A percentile compares a stretch with the other conserved stretches of the same genome.
Conservation (phyloP, 2,329 filamentous ascomycete species). For the Proliferodiscus dingleyae region DNA sequence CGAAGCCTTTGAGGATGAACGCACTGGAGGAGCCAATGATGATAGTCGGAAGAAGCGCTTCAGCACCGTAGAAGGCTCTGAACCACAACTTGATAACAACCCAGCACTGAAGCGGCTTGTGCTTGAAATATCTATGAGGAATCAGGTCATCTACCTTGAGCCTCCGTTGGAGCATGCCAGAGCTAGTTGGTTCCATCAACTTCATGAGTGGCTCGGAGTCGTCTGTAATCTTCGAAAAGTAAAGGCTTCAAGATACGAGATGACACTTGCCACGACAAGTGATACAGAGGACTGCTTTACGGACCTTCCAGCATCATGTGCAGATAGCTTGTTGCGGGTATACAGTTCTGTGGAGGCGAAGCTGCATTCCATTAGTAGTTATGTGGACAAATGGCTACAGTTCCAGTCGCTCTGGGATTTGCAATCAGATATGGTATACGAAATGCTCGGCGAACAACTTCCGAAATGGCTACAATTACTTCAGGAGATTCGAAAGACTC, state of each 20-base stretch:
- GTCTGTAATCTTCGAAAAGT: slow-evolving; percentile 91
- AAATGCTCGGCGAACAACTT: slow-evolving; percentile 83
- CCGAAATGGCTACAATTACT: slow-evolving; percentile 90
- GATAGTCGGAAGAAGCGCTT: slow-evolving; percentile 49
- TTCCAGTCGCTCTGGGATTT: slow-evolving; percentile 99
- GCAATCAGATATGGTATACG: slow-evolving; percentile 92
- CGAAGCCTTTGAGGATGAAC: slow-evolving; percentile 66
- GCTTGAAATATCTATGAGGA: slow-evolving; percentile 95
- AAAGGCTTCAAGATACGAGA: slow-evolving; percentile 92
- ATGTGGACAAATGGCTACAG: slow-evolving; percentile 97
- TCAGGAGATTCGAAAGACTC: slow-evolving; percentile 94
- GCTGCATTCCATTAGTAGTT: slow-evolving; percentile 70
- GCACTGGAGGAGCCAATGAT: slow-evolving; percentile 37
- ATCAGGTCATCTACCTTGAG: slow-evolving; percentile 94
- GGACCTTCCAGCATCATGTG: slow-evolving; percentile 78
- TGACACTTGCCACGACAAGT: slow-evolving; percentile 67
- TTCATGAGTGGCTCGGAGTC: slow-evolving; percentile 89
- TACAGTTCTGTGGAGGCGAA: slow-evolving; percentile 82
- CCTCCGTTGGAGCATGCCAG: slow-evolving; percentile 88
- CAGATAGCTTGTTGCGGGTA: slow-evolving; percentile 70
- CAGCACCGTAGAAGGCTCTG: slow-evolving; percentile 37
- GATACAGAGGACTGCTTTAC: slow-evolving; percentile 70
- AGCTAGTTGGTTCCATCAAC: slow-evolving; percentile 86
- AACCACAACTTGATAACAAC: slow-evolving; percentile 43
- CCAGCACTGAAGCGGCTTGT: slow-evolving; percentile 70